Base-by-base conservation (phyloP, 306 rosid genomes). In the Malus sylvestris region DNA sequence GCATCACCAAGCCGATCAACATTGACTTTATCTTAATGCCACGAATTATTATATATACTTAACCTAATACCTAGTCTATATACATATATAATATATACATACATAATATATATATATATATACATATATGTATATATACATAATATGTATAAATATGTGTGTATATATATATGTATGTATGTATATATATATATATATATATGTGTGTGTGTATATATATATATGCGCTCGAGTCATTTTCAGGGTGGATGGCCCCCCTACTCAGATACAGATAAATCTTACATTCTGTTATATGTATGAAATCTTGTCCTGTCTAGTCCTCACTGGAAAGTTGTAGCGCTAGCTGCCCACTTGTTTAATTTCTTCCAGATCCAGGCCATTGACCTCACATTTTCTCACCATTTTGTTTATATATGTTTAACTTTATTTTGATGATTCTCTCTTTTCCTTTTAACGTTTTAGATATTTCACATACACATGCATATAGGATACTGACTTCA, bases 1-100 rank as follows among this genome's bases (percentile, higher is more conserved):
- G 33, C 16, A 69, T 77, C 68, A 74, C 58, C 49, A 46, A 72
- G 75, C 78, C 73, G 27, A 78, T 73, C 59, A 25, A 77, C 79
- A 67, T 81, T 80, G 86, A 88, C 86, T 84, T 82, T 45, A 18
- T 64, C 25, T 35, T 23, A 57, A 53, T 38, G 46, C 45, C 46
- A 30, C 12, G 22, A 20, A n/a, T 57, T 55, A 35, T 14, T 10
- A 8, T 42, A n/a, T 33, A 33, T 33, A 13, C 58, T 5, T 49
- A 71, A 72, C 66, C 75, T 71, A 71, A 52, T 71, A 13, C 38
- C 3, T 58, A n/a, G 20, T 52, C 20, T 52, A 58, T n/a, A 18
- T 53, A 33, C 7, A 16, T 16, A 44, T 1, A 33, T 33, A 30
- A 30, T 30, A 30, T 3, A 30, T 4, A 30, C 33, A 30, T 4